Evolutionary conservation across 2,329 filamentous ascomycete species (phyloP), one percentile per base, ranked within the genome.

Genomic region (Botrytis galanthina): DNA sequence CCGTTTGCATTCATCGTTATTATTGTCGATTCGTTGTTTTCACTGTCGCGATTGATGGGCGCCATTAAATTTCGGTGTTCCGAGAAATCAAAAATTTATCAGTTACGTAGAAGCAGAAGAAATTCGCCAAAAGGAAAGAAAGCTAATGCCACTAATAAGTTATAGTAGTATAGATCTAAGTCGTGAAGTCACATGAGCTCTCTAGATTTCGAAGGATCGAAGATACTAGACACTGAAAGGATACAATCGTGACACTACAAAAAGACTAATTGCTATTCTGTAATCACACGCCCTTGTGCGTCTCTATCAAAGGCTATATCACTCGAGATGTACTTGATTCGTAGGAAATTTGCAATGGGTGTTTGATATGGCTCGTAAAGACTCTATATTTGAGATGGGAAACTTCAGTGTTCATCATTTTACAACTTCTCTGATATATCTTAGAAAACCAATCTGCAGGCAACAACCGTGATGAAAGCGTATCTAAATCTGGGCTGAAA

Each of bases 391-490:
- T 7, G 7, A 20, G 1, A 22, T 18, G 18, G 20, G 18, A 6
- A 32, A 8, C 18, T 8, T 54, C 26, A 42, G 0, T 39, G 7
- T 14, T 29, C 8, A 29, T 6, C 4, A 68, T 22, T 12, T 39
- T 12, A 7, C 7, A n/a, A 29, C 0, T 4, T 54, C 42, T 18
- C 5, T 14, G 0, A 7, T 39, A 3, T 10, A 39, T 20, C 4
- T 20, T 4, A n/a, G 2, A 29, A 22, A 0, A 22, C 1, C 1
- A 20, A 8, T 20, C 32, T 1, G 6, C 10, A 54, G 32, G 18
- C 8, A 20, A 29, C 0, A 12, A 14, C 32, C 46, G 42, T 3
- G 26, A 4, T 37, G 4, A 26, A 22, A 22, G 7, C 8, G 18
- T 42, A 1, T 16, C 4, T 3, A 32, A 14, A 22, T 7, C 7